Conservation (phyloP, 768 basidiomycete species). For the Leucosporidium scottii region DNA sequence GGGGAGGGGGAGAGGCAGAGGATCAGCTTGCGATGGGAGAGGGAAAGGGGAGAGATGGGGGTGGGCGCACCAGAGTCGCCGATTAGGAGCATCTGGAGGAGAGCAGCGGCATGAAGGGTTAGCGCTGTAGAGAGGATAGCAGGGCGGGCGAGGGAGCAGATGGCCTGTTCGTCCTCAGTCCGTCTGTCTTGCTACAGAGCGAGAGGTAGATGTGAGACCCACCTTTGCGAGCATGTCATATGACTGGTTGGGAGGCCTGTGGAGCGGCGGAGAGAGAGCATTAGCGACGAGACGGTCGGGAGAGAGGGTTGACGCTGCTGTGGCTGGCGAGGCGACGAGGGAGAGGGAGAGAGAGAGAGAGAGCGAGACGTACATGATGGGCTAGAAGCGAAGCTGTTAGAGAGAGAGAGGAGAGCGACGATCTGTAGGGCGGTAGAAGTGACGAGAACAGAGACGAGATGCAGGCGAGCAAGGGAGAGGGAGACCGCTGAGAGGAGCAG, state of each 20-base stretch:
- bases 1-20: background rate
- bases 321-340: background rate
- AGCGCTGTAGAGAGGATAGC: background rate
- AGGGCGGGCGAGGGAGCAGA: background rate
- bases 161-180: no score
- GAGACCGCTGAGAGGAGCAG: no score
- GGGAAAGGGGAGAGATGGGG: background rate
- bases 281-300: background rate
- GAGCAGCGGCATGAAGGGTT: background rate
- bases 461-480: no score
- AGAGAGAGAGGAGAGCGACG: background rate
- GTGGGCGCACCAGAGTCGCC: slow-evolving; percentile 30
- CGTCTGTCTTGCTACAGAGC: no score
- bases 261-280: background rate
- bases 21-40: no score
- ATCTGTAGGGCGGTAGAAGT: background rate
- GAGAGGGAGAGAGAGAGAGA: background rate
- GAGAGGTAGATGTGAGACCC: background rate
- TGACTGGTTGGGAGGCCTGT: background rate
- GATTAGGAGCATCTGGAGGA: slow-evolving; percentile 33
- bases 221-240: slow-evolving; percentile 37
- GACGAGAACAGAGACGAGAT: no score
- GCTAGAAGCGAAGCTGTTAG: no score
- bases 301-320: background rate
- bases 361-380: background rate